A percentile compares a stretch with the other conserved stretches of the same genome.
phyloP scores from a whole-genome alignment of 495 filamentous ascomycete genomes.

The Thozetella sp. region DNA sequence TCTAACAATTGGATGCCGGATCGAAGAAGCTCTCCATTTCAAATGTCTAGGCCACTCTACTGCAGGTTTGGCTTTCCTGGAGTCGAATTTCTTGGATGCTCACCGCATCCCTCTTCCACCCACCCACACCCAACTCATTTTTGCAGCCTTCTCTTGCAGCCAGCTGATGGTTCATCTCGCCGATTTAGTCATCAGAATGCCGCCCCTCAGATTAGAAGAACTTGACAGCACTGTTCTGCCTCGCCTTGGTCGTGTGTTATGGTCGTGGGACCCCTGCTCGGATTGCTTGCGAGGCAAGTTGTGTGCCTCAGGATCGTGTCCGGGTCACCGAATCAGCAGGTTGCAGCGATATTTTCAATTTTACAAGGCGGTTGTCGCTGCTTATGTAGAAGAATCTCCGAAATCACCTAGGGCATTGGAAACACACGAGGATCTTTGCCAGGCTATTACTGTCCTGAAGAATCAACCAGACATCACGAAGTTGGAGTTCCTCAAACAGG shows the following conservation, averaged over 20 bases:
- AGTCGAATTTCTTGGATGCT: too few species aligned
- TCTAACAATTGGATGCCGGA: too few species aligned
- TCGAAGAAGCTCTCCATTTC: too few species aligned
- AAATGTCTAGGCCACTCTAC: too few species aligned
- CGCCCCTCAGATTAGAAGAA: too few species aligned
- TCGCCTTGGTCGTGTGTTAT: neutral
- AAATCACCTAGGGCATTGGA: neutral
- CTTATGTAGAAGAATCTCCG: conserved; percentile 16
- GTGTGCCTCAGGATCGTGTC: neutral
- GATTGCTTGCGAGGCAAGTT: neutral
- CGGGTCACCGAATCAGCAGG: conserved; percentile 8
- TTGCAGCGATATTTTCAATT: conserved; percentile 24
- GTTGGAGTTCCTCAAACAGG: neutral
- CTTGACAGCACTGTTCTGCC: neutral
- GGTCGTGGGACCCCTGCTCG: neutral
- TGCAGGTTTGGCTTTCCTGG: too few species aligned
- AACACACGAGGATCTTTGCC: neutral
- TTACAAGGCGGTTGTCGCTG: conserved; percentile 18
- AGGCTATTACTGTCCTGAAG: neutral
- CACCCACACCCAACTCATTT: too few species aligned
- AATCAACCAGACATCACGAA: neutral
- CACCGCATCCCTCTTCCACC: too few species aligned
- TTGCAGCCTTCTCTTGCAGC: too few species aligned
- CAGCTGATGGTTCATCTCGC: too few species aligned
- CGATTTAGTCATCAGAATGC: too few species aligned